These are phyloP conservation scores for Eucalyptus pauciflora DNA, from an alignment of 345 rosid genomes.

Conservation along the genomic window DNA sequence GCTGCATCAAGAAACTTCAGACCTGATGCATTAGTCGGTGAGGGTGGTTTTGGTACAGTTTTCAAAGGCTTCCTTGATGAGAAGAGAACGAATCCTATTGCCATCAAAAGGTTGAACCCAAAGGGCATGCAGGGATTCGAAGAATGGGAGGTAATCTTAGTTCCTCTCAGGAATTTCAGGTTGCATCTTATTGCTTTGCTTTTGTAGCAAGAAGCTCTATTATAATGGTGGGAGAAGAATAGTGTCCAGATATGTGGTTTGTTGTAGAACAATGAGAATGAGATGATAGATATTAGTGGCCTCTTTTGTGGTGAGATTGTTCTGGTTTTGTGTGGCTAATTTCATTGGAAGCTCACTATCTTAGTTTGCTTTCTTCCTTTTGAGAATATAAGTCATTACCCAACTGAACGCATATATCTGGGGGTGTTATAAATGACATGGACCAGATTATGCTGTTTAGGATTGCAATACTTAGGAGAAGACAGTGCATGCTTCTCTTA, in stretches of 20 bases:
- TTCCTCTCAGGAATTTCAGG: not conserved
- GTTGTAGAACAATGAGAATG: not conserved
- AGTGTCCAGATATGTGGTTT: not conserved
- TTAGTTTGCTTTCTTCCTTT: not conserved
- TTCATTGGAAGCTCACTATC: not conserved
- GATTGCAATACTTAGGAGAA: not conserved
- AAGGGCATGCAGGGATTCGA: not conserved
- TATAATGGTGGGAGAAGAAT: not conserved
- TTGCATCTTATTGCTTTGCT: not conserved
- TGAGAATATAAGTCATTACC: not conserved
- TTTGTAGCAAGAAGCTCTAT: not conserved
- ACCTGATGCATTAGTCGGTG: not conserved
- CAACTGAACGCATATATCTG: not conserved
- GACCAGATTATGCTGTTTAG: not conserved
- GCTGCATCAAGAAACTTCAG: not conserved
- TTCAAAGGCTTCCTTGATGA: constrained; percentile 4
- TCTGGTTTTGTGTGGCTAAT: not conserved
- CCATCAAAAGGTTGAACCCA: not conserved
- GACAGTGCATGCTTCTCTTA: not conserved
- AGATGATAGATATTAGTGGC: not conserved
- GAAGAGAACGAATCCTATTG: not conserved
- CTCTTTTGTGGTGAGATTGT: not conserved
- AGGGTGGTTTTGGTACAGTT: constrained; percentile 2
- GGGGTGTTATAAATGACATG: not conserved
- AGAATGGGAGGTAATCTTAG: not conserved